Evolutionary conservation across 1,284 basidiomycete genomes (phyloP), one percentile per base, ranked within the genome.

Genomic region (Cutaneotrichosporon sp.): DNA sequence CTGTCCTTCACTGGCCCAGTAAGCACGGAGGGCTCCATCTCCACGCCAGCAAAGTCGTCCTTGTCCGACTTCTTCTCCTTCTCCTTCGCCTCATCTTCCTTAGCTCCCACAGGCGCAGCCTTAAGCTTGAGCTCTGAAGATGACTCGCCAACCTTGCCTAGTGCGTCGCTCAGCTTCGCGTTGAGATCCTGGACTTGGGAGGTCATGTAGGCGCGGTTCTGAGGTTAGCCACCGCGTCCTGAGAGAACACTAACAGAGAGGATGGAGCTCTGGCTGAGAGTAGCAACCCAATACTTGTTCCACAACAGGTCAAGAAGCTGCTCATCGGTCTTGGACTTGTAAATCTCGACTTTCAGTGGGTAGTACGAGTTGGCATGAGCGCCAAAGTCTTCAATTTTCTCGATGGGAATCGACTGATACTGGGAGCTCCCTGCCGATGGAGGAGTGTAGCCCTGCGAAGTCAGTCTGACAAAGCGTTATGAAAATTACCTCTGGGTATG

Each of bases 271-370:
- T 92, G 89, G 65, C 87, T 88, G 27, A 98, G 80, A 0, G 94
- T 97, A 64, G 90, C 92, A 17, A 94, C 90, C 94, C 94, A 99
- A 67, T 98, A 98, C 77, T 97, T 97, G 78, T 98, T 97, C 94
- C 94, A 98, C 20, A 98, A 76, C 67, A 93, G 76, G 27, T 88
- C 88, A 26, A 98, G 79, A 12, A 98, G 76, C 63, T 91, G 84
- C 19, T 84, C 84, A 67, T 98, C 94, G 39, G 93, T 76, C 33
- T 81, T 84, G 17, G 85, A 87, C 75, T 94, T 97, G 82, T 97
- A 98, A 50, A 96, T 87, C 71, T 94, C 87, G 20, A 98, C 85
- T 41, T 94, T 90, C 20, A 98, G 81, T 16, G 84, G 86, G 71
- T 98, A 98, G 73, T 98, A 98, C 59, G 90, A 83, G 66, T 89